A percentile compares a stretch with the other conserved stretches of the same genome.
These are phyloP conservation scores for Yamadazyma scolyti DNA, from an alignment of 805 yeast genomes.

Conservation along the genomic window DNA sequence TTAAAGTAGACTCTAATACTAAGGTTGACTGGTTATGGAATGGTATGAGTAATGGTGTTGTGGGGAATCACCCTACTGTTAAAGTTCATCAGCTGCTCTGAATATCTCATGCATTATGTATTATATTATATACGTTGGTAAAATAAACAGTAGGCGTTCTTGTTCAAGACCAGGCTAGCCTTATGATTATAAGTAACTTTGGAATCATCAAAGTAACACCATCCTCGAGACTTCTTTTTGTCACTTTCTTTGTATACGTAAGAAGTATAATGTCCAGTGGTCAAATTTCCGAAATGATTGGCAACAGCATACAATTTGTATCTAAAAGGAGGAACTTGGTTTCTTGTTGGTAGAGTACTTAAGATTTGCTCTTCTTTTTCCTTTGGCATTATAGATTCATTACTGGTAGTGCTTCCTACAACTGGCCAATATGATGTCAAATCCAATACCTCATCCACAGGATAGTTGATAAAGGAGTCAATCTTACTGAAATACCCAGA, in stretches of 20 bases:
- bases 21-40: conserved; percentile 65
- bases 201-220: conserved; percentile 85
- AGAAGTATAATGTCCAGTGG: conserved; percentile 88
- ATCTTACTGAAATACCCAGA: conserved; percentile 52
- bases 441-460: conserved; percentile 53
- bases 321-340: conserved; percentile 76
- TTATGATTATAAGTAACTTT: conserved; percentile 53
- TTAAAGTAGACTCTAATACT: conserved; percentile 42
- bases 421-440: conserved; percentile 72
- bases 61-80: conserved; percentile 53
- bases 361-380: conserved; percentile 43
- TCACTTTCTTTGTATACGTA: conserved; percentile 58
- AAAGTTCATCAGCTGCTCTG: conserved; percentile 19
- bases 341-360: conserved; percentile 56
- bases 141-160: conserved; percentile 81
- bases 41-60: conserved; percentile 57
- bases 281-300: conserved; percentile 76
- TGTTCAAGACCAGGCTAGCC: conserved; percentile 53
- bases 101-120: not conserved
- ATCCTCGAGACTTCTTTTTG: conserved; percentile 46
- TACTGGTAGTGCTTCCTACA: conserved; percentile 24
- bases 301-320: conserved; percentile 79
- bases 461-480: conserved; percentile 66
- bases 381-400: conserved; percentile 21
- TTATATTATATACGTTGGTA: conserved; percentile 36